Evolutionary conservation across 192 early-diverging fungal species (phyloP), one percentile per base, ranked within the genome.

Genomic region (Diversispora epigaea): DNA sequence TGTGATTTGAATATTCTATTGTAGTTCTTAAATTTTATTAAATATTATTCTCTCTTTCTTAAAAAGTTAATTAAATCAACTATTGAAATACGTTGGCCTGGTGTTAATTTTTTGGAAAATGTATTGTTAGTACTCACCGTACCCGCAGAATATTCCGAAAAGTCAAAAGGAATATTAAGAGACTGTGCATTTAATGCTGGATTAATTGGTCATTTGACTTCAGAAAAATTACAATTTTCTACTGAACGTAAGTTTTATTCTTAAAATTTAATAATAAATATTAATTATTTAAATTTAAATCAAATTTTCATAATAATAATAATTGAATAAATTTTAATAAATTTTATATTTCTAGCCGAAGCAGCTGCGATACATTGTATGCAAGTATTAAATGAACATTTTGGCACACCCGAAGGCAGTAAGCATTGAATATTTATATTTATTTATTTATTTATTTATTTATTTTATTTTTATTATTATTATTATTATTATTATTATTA

Each of bases 81-180:
- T 7, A 22, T 69, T 8, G 25, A 14, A 3, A 54, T 25, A 54
- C 39, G 68, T 32, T 69, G 68, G 68, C 68, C 68, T n/a, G 19
- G 19, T 32, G 6, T 69, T 40, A 19, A 69, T 41, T 69, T 69
- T 50, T 25, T 54, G 46, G 19, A 46, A 40, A 45, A 69, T 17
- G 39, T 55, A 44, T 50, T 50, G 47, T 11, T 54, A 21, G 12
- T 69, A n/a, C 5, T 86, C 7, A 86, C 85, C 3, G 85, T 86
- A 10, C 85, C 85, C 6, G 85, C 85, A 10, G 84, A 85, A 80
- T 86, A 82, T 82, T 82, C 82, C 9, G 85, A 85, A 43, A 62
- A 78, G 45, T 83, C 86, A 40, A 87, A 87, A 69, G 80, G 76
- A 40, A 83, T 83, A 6, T 85, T 87, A 82, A 75, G 86, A 45